Evolutionary conservation across 805 yeast species (phyloP).

Genomic region (Spathaspora gorwiae): DNA sequence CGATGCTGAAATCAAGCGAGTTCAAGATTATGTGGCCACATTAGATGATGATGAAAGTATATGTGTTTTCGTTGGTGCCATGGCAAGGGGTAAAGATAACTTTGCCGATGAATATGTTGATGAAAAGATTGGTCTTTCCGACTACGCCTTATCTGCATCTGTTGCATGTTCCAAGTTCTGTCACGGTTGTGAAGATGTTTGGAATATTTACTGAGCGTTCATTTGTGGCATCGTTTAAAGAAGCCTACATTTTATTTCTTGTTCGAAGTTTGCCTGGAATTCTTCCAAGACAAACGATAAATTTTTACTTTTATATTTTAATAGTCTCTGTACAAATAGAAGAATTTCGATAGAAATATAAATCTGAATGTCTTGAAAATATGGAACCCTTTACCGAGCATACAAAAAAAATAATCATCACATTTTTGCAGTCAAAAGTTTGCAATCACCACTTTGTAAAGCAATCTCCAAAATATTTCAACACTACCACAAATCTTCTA

Average conservation of each 20-base stretch:
- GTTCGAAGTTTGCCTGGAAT: not conserved
- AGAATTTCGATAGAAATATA: too few relatives aligned
- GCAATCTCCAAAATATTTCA: too few relatives aligned
- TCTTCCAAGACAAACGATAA: too few relatives aligned
- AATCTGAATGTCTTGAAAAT: too few relatives aligned
- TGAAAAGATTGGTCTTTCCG: slow-evolving; percentile 92
- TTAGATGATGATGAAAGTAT: slow-evolving; percentile 87
- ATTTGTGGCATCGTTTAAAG: too few relatives aligned
- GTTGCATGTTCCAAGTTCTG: slow-evolving; percentile 98
- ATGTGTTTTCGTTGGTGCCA: slow-evolving; percentile 98
- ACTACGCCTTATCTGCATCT: slow-evolving; percentile 93
- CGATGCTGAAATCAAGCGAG: slow-evolving; percentile 84
- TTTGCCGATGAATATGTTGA: slow-evolving; percentile 97
- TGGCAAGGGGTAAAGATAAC: slow-evolving; percentile 97
- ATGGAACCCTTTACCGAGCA: not conserved
- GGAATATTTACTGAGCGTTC: slow-evolving; percentile 59
- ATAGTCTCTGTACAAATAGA: not conserved
- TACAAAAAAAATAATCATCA: not conserved
- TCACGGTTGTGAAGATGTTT: slow-evolving; percentile 98
- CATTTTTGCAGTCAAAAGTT: not conserved
- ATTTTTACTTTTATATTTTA: too few relatives aligned
- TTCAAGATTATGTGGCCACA: slow-evolving; percentile 78
- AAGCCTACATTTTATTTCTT: not conserved
- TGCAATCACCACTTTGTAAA: not conserved
- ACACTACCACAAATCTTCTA: too few relatives aligned